Conservation (phyloP, 345 rosid species). For the Gossypium rotundifolium region DNA sequence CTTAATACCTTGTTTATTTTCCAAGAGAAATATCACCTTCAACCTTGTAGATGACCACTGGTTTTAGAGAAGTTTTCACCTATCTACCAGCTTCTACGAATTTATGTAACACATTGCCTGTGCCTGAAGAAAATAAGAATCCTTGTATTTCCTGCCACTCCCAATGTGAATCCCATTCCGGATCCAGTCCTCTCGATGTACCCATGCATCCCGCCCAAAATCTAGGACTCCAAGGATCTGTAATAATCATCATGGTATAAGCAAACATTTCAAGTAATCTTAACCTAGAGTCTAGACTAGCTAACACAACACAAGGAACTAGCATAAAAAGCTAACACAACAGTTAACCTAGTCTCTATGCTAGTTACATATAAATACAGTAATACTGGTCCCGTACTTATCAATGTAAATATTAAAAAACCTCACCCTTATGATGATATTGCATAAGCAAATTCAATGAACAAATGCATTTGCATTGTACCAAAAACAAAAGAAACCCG, state of each 20-base stretch:
- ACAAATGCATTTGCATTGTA: background rate
- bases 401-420: background rate
- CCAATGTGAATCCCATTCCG: conserved; percentile 69
- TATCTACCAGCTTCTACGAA: conserved; percentile 20
- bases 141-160: conserved; percentile 79
- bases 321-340: background rate
- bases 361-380: background rate
- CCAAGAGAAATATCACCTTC: background rate
- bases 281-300: background rate
- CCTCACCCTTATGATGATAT: background rate
- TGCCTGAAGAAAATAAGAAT: conserved; percentile 78
- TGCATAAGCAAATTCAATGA: background rate
- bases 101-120: conserved; percentile 79
- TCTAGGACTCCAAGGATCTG: conserved; percentile 53
- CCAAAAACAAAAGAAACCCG: background rate
- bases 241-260: background rate
- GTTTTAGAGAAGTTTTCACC: background rate
- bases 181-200: conserved; percentile 81
- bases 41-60: background rate
- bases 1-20: background rate
- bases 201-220: conserved; percentile 87
- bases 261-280: background rate
- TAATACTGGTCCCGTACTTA: background rate
- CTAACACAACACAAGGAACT: background rate
- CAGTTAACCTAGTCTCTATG: background rate